Evolutionary conservation across 805 yeast genomes (phyloP).

Genomic region (Nakazawaea siamensis): DNA sequence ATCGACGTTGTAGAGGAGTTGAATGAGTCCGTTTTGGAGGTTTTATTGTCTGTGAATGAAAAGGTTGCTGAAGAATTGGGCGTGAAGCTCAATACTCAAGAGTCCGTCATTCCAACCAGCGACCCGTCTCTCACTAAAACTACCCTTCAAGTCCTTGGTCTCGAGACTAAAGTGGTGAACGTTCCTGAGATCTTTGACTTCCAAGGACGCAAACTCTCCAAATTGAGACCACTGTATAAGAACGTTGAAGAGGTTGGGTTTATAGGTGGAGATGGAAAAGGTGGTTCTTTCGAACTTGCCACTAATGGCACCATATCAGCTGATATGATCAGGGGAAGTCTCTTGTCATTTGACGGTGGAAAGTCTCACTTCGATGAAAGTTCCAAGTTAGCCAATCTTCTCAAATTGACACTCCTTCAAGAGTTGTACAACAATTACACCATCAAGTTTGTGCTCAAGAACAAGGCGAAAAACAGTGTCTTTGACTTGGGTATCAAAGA

Average conservation of each 20-base stretch:
- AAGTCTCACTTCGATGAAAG: slow-evolving; percentile 5
- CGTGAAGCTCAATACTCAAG: too few relatives aligned
- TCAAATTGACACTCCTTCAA: slow-evolving; percentile 4
- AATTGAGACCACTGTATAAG: slow-evolving; percentile 7
- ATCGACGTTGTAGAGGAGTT: slow-evolving; percentile 4
- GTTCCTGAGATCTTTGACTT: slow-evolving; percentile 5
- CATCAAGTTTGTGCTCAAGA: slow-evolving; percentile 2
- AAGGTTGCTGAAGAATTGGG: background rate
- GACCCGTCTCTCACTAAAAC: slow-evolving; percentile 1
- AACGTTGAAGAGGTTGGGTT: background rate
- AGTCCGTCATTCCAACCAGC: background rate
- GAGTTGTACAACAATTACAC: slow-evolving; percentile 4
- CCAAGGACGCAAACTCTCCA: slow-evolving; percentile 3
- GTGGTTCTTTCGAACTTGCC: background rate
- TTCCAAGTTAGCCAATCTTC: slow-evolving; percentile 1
- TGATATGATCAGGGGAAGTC: slow-evolving; percentile 6
- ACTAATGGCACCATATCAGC: slow-evolving; percentile 1
- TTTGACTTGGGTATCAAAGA: slow-evolving; percentile 5
- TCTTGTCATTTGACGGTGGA: background rate
- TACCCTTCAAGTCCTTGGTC: slow-evolving; percentile 1
- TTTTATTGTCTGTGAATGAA: background rate
- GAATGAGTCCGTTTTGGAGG: slow-evolving; percentile 1
- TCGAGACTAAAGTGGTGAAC: background rate
- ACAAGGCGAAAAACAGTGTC: background rate
- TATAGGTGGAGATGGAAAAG: background rate